These are phyloP conservation scores for Plasmodium berghei DNA, from an alignment of 169 alveolate species.

Conservation along the genomic window DNA sequence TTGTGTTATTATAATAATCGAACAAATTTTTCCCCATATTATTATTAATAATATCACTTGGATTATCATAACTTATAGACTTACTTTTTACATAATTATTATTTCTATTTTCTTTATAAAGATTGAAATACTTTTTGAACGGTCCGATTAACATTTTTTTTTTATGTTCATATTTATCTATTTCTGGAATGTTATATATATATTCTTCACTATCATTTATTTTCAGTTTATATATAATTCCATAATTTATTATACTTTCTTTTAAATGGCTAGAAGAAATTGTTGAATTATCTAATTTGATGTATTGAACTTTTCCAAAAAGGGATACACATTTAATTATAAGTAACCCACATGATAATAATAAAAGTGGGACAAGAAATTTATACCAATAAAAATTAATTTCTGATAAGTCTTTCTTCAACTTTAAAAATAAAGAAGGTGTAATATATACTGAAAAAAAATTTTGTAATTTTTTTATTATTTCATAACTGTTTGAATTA, in stretches of 20 bases:
- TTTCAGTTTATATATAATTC: slow-evolving; percentile 19
- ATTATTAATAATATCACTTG: not conserved
- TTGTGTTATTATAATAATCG: slow-evolving; percentile 41
- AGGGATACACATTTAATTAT: slow-evolving; percentile 61
- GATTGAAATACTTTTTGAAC: too few species aligned
- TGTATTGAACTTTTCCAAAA: slow-evolving; percentile 38
- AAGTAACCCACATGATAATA: slow-evolving; percentile 42
- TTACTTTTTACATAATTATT: not conserved
- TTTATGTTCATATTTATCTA: too few species aligned
- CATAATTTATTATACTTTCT: slow-evolving; percentile 39
- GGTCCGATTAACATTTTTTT: too few species aligned
- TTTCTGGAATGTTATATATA: too few species aligned
- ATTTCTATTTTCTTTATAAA: not conserved
- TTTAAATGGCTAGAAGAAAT: slow-evolving; percentile 24
- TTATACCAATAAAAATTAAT: slow-evolving; percentile 65
- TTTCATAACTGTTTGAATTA: not conserved
- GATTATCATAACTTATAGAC: not conserved
- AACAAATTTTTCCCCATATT: not conserved
- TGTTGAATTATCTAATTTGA: slow-evolving; percentile 32
- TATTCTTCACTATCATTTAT: not conserved
- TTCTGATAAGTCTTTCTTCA: slow-evolving; percentile 35
- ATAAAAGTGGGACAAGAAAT: slow-evolving; percentile 44
- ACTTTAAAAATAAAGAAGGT: slow-evolving; percentile 29
- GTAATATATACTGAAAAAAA: slow-evolving; percentile 18
- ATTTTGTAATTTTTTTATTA: not conserved